Evolutionary conservation across 139 green algal species (phyloP).

Genomic region (Tetratostichococcus sp.): DNA sequence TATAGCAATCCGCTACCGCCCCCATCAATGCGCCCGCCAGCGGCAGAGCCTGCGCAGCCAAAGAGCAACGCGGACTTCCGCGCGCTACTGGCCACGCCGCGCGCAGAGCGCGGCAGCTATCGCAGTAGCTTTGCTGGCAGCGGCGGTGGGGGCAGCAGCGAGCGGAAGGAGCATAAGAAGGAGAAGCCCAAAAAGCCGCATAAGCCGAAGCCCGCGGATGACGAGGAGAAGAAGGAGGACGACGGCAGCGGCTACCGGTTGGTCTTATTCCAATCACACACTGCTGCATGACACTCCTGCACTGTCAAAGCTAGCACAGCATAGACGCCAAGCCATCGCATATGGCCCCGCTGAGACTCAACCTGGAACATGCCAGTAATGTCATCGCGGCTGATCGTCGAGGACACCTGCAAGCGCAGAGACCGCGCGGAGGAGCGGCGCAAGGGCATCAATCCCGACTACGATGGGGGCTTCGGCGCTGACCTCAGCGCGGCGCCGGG

Average conservation of each 20-base stretch:
- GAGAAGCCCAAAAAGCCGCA: neutral
- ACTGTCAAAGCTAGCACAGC: neutral
- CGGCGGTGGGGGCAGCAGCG: neutral
- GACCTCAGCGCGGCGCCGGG: conserved; percentile 2
- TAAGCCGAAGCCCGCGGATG: conserved; percentile 22
- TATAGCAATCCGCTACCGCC: conserved; percentile 1
- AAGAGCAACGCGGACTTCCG: conserved; percentile 67
- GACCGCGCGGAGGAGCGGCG: conserved; percentile 65
- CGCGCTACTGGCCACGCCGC: conserved; percentile 54
- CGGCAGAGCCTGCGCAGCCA: conserved; percentile 5
- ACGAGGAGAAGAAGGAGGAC: conserved; percentile 41
- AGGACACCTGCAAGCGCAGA: too few relatives aligned
- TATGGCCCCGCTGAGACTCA: too few relatives aligned
- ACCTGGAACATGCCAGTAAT: too few relatives aligned
- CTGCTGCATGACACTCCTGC: too few relatives aligned
- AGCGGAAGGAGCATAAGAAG: neutral
- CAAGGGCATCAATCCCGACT: conserved; percentile 55
- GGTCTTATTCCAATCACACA: too few relatives aligned
- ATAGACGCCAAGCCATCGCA: neutral
- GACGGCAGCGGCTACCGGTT: conserved; percentile 60
- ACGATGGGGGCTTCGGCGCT: conserved; percentile 33
- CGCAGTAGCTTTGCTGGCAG: neutral
- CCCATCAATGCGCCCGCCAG: neutral
- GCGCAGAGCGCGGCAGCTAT: conserved; percentile 22
- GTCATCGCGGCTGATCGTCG: too few relatives aligned